Percentiles rank a stretch among this genome's conserved stretches.
Evolutionary conservation across 169 alveolate species (phyloP).

Genomic region (Ichthyophthirius multifiliis): DNA sequence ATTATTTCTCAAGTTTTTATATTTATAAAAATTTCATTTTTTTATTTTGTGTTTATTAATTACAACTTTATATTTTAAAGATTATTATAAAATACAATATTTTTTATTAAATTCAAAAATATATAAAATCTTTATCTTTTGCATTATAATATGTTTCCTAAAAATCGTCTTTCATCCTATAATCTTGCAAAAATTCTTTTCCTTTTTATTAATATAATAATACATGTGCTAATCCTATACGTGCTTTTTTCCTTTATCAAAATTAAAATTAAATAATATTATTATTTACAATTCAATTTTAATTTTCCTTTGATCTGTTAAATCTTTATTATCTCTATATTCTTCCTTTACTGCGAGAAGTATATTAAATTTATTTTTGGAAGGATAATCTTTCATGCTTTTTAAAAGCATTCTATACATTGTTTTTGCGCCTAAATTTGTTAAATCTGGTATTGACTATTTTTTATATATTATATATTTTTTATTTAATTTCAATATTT

Average conservation of each 20-base stretch:
- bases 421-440: neutral
- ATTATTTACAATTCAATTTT: neutral
- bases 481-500: no score
- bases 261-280: neutral
- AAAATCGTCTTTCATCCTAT: neutral
- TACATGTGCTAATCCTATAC: slow-evolving; percentile 5
- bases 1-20: no score
- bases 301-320: slow-evolving; percentile 3
- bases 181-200: neutral
- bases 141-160: neutral
- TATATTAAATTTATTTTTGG: slow-evolving; percentile 5
- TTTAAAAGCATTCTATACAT: neutral
- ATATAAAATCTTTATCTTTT: slow-evolving; percentile 8
- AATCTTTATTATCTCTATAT: neutral
- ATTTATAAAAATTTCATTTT: no score
- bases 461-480: no score
- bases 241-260: neutral
- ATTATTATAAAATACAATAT: no score
- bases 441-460: neutral
- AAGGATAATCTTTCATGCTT: neutral
- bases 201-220: neutral
- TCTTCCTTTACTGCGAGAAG: slow-evolving; percentile 6
- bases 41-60: no score
- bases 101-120: no score
- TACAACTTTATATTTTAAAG: no score